A percentile compares a stretch with the other conserved stretches of the same genome.
Conservation (phyloP, 495 filamentous ascomycete species). For the Podospora pseudoanserina region DNA sequence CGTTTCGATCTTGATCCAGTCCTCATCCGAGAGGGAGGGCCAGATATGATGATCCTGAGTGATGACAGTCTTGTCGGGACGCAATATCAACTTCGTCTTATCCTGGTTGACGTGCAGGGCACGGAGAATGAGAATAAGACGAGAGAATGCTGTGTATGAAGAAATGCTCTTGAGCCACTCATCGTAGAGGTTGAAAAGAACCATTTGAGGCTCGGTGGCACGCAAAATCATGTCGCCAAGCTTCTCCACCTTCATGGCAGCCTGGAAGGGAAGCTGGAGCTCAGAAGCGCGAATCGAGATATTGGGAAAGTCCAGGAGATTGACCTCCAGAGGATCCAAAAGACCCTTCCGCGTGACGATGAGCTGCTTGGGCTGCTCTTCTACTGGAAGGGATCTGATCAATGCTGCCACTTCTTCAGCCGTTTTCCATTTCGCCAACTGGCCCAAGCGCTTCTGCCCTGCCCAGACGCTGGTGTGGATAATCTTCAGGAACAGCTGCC, state of each 20-base stretch:
- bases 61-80: constrained; percentile 98
- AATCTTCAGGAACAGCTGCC: constrained; percentile 98
- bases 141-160: constrained; percentile 97
- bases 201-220: constrained; percentile 98
- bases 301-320: constrained; percentile 97
- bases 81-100: constrained; percentile 93
- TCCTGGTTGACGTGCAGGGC: constrained; percentile 97
- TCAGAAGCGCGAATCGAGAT: constrained; percentile 99
- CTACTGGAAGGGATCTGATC: constrained; percentile 93
- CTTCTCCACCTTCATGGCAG: constrained; percentile 99
- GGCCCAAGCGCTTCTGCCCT: constrained; percentile 97
- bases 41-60: constrained; percentile 99
- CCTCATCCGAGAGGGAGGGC: constrained; percentile 90
- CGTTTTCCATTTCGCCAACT: constrained; percentile 99
- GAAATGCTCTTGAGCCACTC: constrained; percentile 99
- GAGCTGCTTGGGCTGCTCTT: constrained; percentile 98
- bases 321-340: constrained; percentile 94
- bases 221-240: constrained; percentile 98
- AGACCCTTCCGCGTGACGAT: constrained; percentile 98
- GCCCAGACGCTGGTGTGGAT: constrained; percentile 99
- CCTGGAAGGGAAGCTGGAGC: constrained; percentile 97
- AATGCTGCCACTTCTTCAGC: constrained; percentile 99
- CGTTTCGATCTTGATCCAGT: constrained; percentile 99
- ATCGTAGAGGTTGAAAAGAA: constrained; percentile 98
- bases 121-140: constrained; percentile 89